Base-by-base conservation (phyloP, 1,139 yeast species). In the Yamadazyma friedrichii region DNA sequence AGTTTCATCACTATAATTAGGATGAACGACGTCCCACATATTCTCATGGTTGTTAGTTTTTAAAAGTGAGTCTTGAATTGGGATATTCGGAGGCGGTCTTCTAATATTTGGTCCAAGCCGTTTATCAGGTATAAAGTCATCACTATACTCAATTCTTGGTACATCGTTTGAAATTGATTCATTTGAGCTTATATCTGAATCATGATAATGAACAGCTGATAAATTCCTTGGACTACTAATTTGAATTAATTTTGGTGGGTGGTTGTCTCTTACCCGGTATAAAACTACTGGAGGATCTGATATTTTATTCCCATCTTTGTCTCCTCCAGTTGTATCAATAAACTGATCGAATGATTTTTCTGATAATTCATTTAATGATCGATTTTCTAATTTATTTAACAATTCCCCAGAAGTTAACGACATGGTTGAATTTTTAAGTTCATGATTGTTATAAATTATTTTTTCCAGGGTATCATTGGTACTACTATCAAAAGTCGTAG, bases 351-450 rank as follows among this genome's bases (percentile, higher is more conserved):
- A 10, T 33, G 44, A 38, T 35, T 37, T 43, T 33, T 45, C 48
- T 9, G 47, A 45, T 26, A 45, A 45, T 31, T 44, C 42, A n/a
- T 45, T 38, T 36, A 44, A 39, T 16, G 50, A 51, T 24, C 49
- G 45, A 38, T 62, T 65, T 5, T 33, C 41, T 39, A 69, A 51
- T 33, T 55, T 63, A 32, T 46, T 52, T 34, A 70, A 57, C 20
- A 69, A 52, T 47, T 69, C 76, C 3, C 71, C 74, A 4, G 71
- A 64, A 34, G 40, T 48, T 17, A 44, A 36, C 4, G 53, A 49
- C 16, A 31, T 40, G 33, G 26, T 35, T 4, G 48, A 42, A 36
- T 39, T 39, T 33, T 35, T 36, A n/a, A 16, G 33, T 32, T 25
- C 40, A 33, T 25, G 28, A 17, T 29, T 32, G 11, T 41, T 37